These are phyloP conservation scores for Termitomyces sp. DNA, from an alignment of 768 basidiomycete genomes.

Conservation along the genomic window DNA sequence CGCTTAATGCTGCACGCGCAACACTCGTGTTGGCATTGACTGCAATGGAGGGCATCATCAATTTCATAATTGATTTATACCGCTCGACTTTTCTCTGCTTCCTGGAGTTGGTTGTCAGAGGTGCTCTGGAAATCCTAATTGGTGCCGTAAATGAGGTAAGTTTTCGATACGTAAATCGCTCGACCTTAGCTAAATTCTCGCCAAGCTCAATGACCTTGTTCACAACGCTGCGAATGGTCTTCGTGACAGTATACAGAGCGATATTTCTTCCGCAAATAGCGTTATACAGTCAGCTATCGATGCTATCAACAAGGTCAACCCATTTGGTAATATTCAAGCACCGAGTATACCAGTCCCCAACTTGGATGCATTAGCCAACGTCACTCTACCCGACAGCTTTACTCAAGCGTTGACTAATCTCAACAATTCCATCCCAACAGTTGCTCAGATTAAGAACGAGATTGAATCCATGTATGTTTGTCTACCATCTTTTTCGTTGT, in stretches of 20 bases:
- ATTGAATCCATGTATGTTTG: conserved; percentile 65
- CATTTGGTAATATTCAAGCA: conserved; percentile 62
- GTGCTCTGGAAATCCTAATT: conserved; percentile 77
- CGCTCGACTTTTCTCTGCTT: conserved; percentile 94
- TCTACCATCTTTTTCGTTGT: background rate
- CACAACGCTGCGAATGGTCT: conserved; percentile 54
- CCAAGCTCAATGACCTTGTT: conserved; percentile 71
- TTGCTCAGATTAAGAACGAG: conserved; percentile 68
- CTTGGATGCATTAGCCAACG: conserved; percentile 69
- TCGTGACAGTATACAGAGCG: conserved; percentile 69
- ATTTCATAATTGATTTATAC: conserved; percentile 90
- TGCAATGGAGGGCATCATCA: conserved; percentile 82
- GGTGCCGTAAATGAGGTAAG: conserved; percentile 80
- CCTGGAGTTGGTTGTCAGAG: conserved; percentile 83
- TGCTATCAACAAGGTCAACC: conserved; percentile 74
- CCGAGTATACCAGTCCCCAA: conserved; percentile 77
- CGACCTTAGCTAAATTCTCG: conserved; percentile 1
- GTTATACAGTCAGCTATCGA: conserved; percentile 61
- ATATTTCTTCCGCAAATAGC: conserved; percentile 65
- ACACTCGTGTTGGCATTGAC: conserved; percentile 75
- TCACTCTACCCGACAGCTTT: conserved; percentile 78
- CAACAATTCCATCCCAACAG: conserved; percentile 77
- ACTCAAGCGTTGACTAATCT: conserved; percentile 69
- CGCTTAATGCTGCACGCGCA: conserved; percentile 72
- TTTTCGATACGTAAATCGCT: background rate